Base-by-base conservation (phyloP, 257 asterid species). In the Petrea volubilis region DNA sequence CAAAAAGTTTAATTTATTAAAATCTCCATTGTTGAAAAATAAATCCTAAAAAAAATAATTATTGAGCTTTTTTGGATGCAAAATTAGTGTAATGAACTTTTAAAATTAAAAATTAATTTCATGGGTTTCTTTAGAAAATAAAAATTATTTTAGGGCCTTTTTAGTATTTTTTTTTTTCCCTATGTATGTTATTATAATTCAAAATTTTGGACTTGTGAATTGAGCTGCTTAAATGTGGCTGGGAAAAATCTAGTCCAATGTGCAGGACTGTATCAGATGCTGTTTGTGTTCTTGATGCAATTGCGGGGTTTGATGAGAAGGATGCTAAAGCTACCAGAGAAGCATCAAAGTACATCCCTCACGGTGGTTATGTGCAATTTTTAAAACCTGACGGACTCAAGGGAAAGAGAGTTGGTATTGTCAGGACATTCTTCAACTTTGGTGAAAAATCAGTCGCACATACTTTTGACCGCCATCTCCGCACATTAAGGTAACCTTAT, bases 261-360 rank as follows among this genome's bases (percentile, higher is more conserved):
- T 80, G 84, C 58, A 79, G 87, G 79, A 82, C 83, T 5, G 80
- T 84, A 7, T 58, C 82, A n/a, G 90, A 84, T 29, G 84, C 87
- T 3, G 87, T 79, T 41, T 40, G 74, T 70, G 87, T 82, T 51
- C 90, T 84, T 41, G 85, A 84, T 75, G 83, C 73, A 13, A 82
- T 84, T 23, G 84, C 75, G 36, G 87, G 90, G 51, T 84, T 44
- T n/a, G 90, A 84, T 41, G 40, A 49, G 18, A 43, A 70, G 9
- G 90, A 82, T 18, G 84, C 69, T 10, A 36, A 29, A 20, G 80
- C 83, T 21, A 82, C 87, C 10, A 38, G 18, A 50, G 41, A 51
- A 36, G 85, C 84, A 4, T 73, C 80, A 1, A 75, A 77, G 29
- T 77, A 71, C 65, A 77, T 82, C 36, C 87, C 87, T 1, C n/a